Conservation (phyloP, 768 basidiomycete species). For the Glaciozyma martinii region DNA sequence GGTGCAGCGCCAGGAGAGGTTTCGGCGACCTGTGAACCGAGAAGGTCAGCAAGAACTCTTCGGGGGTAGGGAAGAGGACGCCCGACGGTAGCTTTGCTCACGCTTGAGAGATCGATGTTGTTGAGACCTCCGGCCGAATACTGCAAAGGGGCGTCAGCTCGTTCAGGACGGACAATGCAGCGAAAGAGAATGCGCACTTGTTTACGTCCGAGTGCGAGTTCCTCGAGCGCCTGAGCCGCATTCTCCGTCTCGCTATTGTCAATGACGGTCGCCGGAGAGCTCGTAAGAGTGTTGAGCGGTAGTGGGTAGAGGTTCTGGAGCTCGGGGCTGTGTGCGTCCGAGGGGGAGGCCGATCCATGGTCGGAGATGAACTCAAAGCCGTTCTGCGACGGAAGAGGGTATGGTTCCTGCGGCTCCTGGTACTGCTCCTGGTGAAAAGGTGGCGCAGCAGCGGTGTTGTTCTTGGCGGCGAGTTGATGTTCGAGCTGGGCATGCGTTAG, state of each 20-base stretch:
- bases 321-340: too few species aligned
- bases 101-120: background rate
- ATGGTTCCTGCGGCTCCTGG: too few species aligned
- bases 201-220: background rate
- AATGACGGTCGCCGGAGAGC: too few species aligned
- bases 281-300: too few species aligned
- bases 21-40: background rate
- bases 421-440: too few species aligned
- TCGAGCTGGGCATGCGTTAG: too few species aligned
- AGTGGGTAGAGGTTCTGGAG: too few species aligned
- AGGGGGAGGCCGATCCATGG: too few species aligned
- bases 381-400: too few species aligned
- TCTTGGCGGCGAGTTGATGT: too few species aligned
- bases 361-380: too few species aligned
- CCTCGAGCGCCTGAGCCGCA: background rate
- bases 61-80: background rate
- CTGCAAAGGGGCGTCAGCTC: background rate
- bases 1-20: background rate
- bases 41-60: background rate
- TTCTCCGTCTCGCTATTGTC: background rate
- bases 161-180: background rate
- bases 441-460: too few species aligned
- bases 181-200: background rate
- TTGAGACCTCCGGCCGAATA: background rate
- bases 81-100: background rate